Base-by-base conservation (phyloP, 169 alveolate species). In the Plasmodium cynomolgi region DNA sequence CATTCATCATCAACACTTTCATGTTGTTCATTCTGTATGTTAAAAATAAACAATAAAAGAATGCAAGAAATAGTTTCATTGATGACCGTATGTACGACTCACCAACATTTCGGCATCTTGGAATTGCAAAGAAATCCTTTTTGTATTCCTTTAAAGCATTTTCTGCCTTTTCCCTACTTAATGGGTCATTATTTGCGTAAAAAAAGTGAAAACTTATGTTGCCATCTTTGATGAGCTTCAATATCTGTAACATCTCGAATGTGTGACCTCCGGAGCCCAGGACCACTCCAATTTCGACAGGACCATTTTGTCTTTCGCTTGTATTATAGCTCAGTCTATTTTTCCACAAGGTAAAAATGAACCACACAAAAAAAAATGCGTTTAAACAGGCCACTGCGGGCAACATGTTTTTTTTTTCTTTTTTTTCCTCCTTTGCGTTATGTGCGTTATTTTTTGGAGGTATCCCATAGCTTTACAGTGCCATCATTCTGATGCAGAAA, bases 211-310 rank as follows among this genome's bases (percentile, higher is more conserved):
- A 86, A 75, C 62, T 58, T 71, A 75, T 86, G 41, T 86, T 75
- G 11, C 80, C 47, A 75, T 86, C 81, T 86, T 86, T 77, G 79
- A 86, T 75, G 31, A 50, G 75, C 62, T 86, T 77, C 44, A 86
- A 58, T 86, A 86, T 86, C 81, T 86, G 82, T 31, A 86, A 41
- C 41, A 86, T 86, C 62, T 86, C 93, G 81, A 75, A 86, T 54
- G 93, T 86, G 50, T 86, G 93, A 6, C 93, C 93, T 47, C 93
- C 93, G 31, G 93, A 86, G 68, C 93, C 93, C 68, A 86, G 34
- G 44, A 86, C 93, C 47, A 86, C 93, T 23, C 93, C 93, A 15
- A 86, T 86, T 86, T 86, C 93, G 29, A 73, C 47, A 26, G 37
- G 33, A 33, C 81, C 86, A 17, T 86, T 86, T 86, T 77, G 29